These are phyloP conservation scores for Candida morakotiae DNA, from an alignment of 805 yeast species.

Conservation along the genomic window DNA sequence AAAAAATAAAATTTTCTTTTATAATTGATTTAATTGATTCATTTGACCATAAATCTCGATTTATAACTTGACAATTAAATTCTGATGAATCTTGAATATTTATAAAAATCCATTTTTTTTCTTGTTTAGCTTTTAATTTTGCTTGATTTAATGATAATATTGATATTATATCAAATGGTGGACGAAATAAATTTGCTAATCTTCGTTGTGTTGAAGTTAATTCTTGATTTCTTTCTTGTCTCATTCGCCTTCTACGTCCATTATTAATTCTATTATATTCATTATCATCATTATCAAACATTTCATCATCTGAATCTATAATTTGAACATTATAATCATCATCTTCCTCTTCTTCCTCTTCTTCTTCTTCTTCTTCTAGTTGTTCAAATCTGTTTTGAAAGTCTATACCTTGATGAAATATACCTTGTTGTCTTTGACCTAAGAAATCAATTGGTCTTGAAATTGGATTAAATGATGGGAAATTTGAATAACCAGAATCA, in stretches of 20 bases:
- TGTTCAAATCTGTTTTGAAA: slow-evolving; percentile 28
- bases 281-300: slow-evolving; percentile 6
- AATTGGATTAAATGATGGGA: slow-evolving; percentile 1
- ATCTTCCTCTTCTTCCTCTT: slow-evolving; percentile 21
- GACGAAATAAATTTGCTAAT: slow-evolving; percentile 79
- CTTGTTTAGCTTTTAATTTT: slow-evolving; percentile 56
- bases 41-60: slow-evolving; percentile 91
- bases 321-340: slow-evolving; percentile 27
- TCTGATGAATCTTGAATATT: slow-evolving; percentile 85
- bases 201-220: slow-evolving; percentile 56
- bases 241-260: slow-evolving; percentile 23
- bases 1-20: slow-evolving; percentile 66
- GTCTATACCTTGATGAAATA: slow-evolving; percentile 57
- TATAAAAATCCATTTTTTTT: slow-evolving; percentile 76
- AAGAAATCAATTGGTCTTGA: slow-evolving; percentile 39
- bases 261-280: slow-evolving; percentile 21
- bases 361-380: slow-evolving; percentile 19
- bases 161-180: slow-evolving; percentile 88
- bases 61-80: slow-evolving; percentile 83
- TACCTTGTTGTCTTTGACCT: slow-evolving; percentile 45
- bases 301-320: slow-evolving; percentile 30
- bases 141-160: slow-evolving; percentile 71
- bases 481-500: slow-evolving; percentile 25
- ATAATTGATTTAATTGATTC: slow-evolving; percentile 59
- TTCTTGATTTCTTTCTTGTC: slow-evolving; percentile 24